A percentile compares a stretch with the other conserved stretches of the same genome.
Evolutionary conservation across 208 protist species (phyloP).

Genomic region (Lotmaria passim): DNA sequence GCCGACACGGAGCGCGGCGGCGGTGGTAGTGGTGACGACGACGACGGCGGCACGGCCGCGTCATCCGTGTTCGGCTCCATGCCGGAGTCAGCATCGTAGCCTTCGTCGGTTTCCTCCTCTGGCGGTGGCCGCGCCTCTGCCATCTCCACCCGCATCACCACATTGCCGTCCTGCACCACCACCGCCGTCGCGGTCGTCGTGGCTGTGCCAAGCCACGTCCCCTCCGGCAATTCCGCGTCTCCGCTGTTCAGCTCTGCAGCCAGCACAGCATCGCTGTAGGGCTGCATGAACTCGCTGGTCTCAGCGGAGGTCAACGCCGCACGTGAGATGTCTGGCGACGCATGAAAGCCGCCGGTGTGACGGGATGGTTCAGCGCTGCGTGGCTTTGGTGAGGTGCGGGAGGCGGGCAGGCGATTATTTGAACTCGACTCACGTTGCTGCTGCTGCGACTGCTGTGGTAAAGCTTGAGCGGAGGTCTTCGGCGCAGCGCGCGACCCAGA

Average conservation of each 20-base stretch:
- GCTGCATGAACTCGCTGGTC: slow-evolving; percentile 13
- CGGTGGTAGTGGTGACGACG: too few species aligned
- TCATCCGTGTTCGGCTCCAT: not conserved
- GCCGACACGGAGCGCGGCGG: slow-evolving; percentile 5
- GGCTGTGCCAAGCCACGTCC: not conserved
- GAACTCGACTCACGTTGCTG: not conserved
- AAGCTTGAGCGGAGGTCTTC: not conserved
- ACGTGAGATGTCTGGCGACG: not conserved
- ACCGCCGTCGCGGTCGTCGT: not conserved
- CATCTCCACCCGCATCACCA: not conserved
- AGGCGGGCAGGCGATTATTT: not conserved
- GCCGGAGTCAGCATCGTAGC: slow-evolving; percentile 19
- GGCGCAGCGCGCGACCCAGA: too few species aligned
- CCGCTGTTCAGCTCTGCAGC: not conserved
- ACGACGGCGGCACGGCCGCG: too few species aligned
- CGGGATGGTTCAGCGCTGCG: not conserved
- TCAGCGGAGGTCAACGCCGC: slow-evolving; percentile 6
- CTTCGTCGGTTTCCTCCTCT: slow-evolving; percentile 6
- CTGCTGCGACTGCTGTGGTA: not conserved
- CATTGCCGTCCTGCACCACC: not conserved
- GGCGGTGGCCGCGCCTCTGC: not conserved
- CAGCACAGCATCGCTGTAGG: slow-evolving; percentile 22
- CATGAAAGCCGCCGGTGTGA: not conserved
- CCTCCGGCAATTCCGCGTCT: not conserved
- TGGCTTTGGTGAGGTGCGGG: slow-evolving; percentile 9